Evolutionary conservation across 2,329 filamentous ascomycete species (phyloP).

Genomic region (Metarhizium humberi): DNA sequence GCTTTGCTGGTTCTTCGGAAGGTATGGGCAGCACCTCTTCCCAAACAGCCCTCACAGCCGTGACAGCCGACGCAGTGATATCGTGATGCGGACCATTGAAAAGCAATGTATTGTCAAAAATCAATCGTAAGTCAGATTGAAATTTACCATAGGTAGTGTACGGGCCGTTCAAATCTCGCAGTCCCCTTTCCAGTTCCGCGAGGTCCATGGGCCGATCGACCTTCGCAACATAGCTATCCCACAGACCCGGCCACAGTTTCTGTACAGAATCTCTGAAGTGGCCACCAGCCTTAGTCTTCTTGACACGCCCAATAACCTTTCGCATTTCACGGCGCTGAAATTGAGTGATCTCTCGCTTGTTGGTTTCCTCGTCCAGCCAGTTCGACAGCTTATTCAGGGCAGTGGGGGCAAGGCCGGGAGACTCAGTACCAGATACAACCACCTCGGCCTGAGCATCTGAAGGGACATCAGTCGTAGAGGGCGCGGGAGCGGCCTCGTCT

Average conservation of each 20-base stretch:
- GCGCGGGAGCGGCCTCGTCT: slow-evolving; percentile 18
- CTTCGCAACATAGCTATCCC: slow-evolving; percentile 59
- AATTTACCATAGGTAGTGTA: slow-evolving; percentile 68
- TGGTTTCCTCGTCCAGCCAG: slow-evolving; percentile 33
- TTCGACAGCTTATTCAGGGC: slow-evolving; percentile 23
- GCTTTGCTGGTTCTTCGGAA: slow-evolving; percentile 47
- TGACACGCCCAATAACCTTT: slow-evolving; percentile 61
- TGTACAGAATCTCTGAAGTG: slow-evolving; percentile 74
- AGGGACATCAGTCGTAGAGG: slow-evolving; percentile 10
- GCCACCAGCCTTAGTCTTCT: slow-evolving; percentile 74
- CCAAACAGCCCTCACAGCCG: slow-evolving; percentile 48
- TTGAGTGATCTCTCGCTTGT: slow-evolving; percentile 43
- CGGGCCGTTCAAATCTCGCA: slow-evolving; percentile 50
- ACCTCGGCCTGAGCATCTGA: slow-evolving; percentile 2
- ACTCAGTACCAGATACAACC: slow-evolving; percentile 5
- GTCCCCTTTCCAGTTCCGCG: slow-evolving; percentile 66
- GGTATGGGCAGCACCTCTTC: slow-evolving; percentile 33
- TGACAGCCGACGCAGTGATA: slow-evolving; percentile 50
- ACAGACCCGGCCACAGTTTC: slow-evolving; percentile 64
- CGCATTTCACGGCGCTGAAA: slow-evolving; percentile 54
- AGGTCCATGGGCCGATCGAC: slow-evolving; percentile 79
- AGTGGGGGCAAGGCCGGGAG: slow-evolving; percentile 7
- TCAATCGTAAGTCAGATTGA: slow-evolving; percentile 63
- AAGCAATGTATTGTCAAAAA: slow-evolving; percentile 66
- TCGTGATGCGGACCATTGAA: slow-evolving; percentile 79